Base-by-base conservation (phyloP, 345 rosid species). In the Pugionium dolabratum region DNA sequence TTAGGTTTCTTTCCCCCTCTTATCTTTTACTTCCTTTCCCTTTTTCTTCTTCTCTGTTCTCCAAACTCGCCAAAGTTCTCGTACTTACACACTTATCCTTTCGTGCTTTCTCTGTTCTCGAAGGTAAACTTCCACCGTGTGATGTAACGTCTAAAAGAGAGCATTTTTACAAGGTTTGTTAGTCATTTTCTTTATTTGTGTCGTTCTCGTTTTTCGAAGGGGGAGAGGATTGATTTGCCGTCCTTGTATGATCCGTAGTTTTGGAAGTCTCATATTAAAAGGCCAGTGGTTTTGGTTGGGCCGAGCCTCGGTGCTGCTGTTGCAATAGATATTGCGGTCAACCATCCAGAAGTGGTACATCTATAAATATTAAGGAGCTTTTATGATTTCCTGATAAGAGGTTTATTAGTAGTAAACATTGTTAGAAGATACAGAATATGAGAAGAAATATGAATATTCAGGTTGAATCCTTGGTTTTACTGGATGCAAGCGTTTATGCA, bases 291-390 rank as follows among this genome's bases (percentile, higher is more conserved):
- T 54, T 77, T 94, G 81, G 90, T 90, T 59, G 96, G 97, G 43
- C 92, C 99, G 6, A 90, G 97, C 80, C 96, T 94, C 48, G 97
- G 99, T 59, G 97, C 99, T 74, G 96, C 97, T 62, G 82, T 86
- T 11, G 99, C 92, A 43, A 76, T 86, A 40, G 99, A 94, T 62
- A 90, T 94, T 82, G 83, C 91, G 0, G 77, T 81, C 44, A 80
- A 79, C 62, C 81, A 94, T 76, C 97, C 99, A 1, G 97, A 94
- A 73, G 85, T 86, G 80, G 96, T 94, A 76, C 80, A 79, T 57
- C 36, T 65, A 68, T 50, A 26, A 35, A 11, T 50, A 8, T 64
- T 36, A 60, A 29, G 39, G 28, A 68, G 48, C 36, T 56, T 66
- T 46, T 66, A 7, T 9, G 48, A 49, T 45, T 26, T 34, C n/a